Evolutionary conservation across 305 asterid species (phyloP), one percentile per base, ranked within the genome.

Genomic region (Fraxinus dipetala): DNA sequence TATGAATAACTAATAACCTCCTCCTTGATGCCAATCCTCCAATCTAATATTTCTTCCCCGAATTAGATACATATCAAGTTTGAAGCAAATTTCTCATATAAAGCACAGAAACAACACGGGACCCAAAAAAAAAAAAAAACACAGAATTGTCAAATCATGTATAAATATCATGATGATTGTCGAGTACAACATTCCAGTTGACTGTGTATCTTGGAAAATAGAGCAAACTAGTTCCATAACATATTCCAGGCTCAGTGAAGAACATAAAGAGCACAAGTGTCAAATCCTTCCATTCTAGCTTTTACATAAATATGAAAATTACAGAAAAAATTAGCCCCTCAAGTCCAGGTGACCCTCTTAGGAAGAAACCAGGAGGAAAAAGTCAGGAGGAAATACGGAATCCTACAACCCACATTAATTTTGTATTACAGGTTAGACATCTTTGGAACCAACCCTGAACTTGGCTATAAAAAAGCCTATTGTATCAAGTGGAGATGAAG

Each of bases 381-480:
- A 51, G 22, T 2, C 8, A 16, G 1, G 54, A 2, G 61, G 22
- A 51, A 51, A 13, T 51, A 16, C 16, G 7, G 22, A 51, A 51
- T 51, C 22, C 22, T 51, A 18, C 20, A 16, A 51, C 8, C 61
- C 22, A 51, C 1, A 22, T 51, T 16, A 51, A 4, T 51, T 51
- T 16, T 51, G 8, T 51, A 16, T 51, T 18, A 59, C 28, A 22
- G 70, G 5, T 65, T 65, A 90, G 82, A 73, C 78, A 56, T 86
- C 90, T 91, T 93, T 93, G 61, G 81, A n/a, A 72, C 95, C 97
- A 56, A 95, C 99, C 6, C 83, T 89, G 69, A 95, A 95, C 91
- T 95, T 95, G 48, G 99, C 99, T 40, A 95, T 94, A 87, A 95
- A 95, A 85, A 95, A 94, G 36, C 99, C 99, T 28, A 95, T 92